A percentile compares a stretch with the other conserved stretches of the same genome.
phyloP scores from a whole-genome alignment of 2,329 filamentous ascomycete species.

The Diaporthe citri region DNA sequence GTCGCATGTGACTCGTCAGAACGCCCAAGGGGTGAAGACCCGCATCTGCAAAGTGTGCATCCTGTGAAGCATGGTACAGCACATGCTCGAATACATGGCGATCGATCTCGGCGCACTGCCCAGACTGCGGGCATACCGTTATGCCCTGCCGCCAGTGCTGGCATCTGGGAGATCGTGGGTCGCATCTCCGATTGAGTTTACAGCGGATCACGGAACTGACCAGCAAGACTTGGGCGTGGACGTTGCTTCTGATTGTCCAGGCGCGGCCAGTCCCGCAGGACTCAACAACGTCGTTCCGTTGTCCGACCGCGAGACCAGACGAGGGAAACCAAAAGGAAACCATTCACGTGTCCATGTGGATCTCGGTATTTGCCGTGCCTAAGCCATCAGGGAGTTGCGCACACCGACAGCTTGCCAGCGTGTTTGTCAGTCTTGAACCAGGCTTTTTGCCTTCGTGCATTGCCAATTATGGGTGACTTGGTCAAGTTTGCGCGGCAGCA shows the following conservation, averaged over 20 bases:
- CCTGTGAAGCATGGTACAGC: constrained; percentile 11
- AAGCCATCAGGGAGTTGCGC: neutral
- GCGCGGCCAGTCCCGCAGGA: neutral
- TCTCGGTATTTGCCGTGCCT: too few species aligned
- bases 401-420: neutral
- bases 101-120: constrained; percentile 1
- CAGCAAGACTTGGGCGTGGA: neutral
- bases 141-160: neutral
- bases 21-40: neutral
- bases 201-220: neutral
- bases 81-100: neutral
- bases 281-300: neutral
- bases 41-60: neutral
- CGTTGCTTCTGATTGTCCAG: neutral
- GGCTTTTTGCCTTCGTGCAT: neutral
- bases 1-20: constrained; percentile 9
- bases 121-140: neutral
- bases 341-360: neutral
- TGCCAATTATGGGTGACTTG: neutral
- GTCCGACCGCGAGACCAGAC: neutral
- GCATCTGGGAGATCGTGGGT: neutral
- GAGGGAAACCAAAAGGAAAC: neutral
- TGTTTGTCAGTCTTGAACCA: neutral
- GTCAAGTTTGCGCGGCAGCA: neutral
- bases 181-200: neutral